Base-by-base conservation (phyloP, 352 stramenopile species). In the Phytophthora pistaciae region DNA sequence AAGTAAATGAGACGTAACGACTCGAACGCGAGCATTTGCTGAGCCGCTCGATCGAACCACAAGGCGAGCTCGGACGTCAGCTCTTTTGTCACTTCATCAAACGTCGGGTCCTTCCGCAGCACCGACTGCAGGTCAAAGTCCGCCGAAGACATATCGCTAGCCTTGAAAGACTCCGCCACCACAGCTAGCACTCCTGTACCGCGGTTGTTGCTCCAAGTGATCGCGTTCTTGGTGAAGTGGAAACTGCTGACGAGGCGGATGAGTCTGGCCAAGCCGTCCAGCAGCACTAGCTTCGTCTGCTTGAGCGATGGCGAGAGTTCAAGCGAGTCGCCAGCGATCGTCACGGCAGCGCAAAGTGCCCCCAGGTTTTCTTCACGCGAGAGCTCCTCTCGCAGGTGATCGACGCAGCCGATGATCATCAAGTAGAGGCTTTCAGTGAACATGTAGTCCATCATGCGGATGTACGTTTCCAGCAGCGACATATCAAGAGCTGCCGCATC, bases 361-460 rank as follows among this genome's bases (percentile, higher is more conserved):
- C 84, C 84, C 13, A 61, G 58, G 27, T 78, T 83, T 7, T 78
- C 80, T 29, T 88, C 81, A 18, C 50, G 31, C 0, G 55, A 74
- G 16, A 91, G 38, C n/a, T 91, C 79, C 10, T 14, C 10, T 3
- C 77, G 61, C 9, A 90, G 57, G 49, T 79, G 63, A 44, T 61
- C 60, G 13, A 92, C 62, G 36, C 77, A 83, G 2, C 55, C 70
- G 20, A 90, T 49, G 14, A 94, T 66, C 87, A 94, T 92, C 27
- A 82, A 53, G 59, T 92, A 92, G 9, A 94, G 66, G 20, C 81
- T 91, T 42, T 88, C 84, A 0, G 80, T 77, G 63, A 90, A 94
- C 76, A 92, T 88, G 55, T 92, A 94, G 36, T 83, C 82, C 69
- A 91, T 79, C 70, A 92, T 53, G 5, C 78, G 80, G 40, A 94